phyloP scores from a whole-genome alignment of 768 basidiomycete genomes.

The Solioccasus polychromus region DNA sequence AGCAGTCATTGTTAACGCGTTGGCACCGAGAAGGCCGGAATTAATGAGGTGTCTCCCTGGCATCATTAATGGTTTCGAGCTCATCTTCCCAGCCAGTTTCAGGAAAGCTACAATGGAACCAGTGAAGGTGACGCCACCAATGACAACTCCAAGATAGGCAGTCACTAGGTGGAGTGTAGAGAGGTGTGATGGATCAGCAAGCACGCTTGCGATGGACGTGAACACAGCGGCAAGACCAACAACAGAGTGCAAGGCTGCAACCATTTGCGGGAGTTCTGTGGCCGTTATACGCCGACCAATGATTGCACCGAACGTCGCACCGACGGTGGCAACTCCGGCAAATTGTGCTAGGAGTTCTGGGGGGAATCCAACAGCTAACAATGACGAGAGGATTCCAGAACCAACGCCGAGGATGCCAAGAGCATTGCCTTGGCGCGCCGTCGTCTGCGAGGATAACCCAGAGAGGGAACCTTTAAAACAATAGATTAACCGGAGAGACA shows the following conservation, averaged over 20 bases:
- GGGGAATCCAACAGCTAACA: conserved; percentile 81
- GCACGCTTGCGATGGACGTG: conserved; percentile 80
- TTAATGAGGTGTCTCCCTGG: conserved; percentile 82
- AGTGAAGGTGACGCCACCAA: conserved; percentile 88
- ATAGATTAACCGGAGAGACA: not conserved
- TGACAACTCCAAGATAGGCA: conserved; percentile 82
- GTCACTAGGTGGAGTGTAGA: conserved; percentile 76
- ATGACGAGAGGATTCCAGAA: conserved; percentile 76
- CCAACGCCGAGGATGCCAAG: conserved; percentile 86
- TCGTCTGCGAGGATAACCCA: conserved; percentile 73
- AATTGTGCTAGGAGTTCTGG: conserved; percentile 75
- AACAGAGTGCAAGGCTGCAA: conserved; percentile 79
- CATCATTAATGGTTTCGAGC: conserved; percentile 66
- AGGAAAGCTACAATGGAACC: conserved; percentile 88
- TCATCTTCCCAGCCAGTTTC: conserved; percentile 81
- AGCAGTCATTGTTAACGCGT: conserved; percentile 70
- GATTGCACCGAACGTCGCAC: conserved; percentile 64
- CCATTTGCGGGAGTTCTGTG: conserved; percentile 85
- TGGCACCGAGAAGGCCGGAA: conserved; percentile 64
- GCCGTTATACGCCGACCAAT: conserved; percentile 83
- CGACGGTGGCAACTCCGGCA: conserved; percentile 71
- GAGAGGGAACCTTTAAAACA: conserved; percentile 63
- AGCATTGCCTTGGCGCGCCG: conserved; percentile 84
- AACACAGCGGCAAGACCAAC: conserved; percentile 88
- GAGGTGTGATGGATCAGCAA: conserved; percentile 66